Evolutionary conservation across 148 eudicot species (phyloP).

Genomic region (Spergularia marina): DNA sequence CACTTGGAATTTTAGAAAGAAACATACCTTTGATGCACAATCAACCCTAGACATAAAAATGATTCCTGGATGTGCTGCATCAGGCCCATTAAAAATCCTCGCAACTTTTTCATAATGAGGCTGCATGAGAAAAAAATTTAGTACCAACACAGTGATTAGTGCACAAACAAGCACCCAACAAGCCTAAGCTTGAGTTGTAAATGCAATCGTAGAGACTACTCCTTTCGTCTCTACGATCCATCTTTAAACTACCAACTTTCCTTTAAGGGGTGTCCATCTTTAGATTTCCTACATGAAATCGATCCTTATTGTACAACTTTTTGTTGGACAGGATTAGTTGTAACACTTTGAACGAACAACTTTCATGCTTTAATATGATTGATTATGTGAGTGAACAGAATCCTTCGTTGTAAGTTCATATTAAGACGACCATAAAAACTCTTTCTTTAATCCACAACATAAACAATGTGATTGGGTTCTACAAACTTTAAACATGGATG

Average conservation of each 20-base stretch:
- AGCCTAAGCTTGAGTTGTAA: neutral
- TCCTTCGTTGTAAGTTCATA: too few relatives aligned
- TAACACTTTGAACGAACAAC: too few relatives aligned
- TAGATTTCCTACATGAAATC: neutral
- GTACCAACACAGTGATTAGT: slow-evolving; percentile 11
- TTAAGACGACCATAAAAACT: too few relatives aligned
- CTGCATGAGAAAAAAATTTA: slow-evolving; percentile 42
- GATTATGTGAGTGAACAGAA: too few relatives aligned
- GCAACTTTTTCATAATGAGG: slow-evolving; percentile 98
- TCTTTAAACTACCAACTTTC: too few relatives aligned
- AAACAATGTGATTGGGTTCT: too few relatives aligned
- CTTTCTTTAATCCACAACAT: too few relatives aligned
- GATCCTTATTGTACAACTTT: neutral
- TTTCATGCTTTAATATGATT: too few relatives aligned
- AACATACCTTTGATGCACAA: slow-evolving; percentile 82
- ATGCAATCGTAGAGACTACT: neutral
- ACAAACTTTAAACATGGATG: too few relatives aligned
- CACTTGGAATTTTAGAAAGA: slow-evolving; percentile 11
- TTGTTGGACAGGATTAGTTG: too few relatives aligned
- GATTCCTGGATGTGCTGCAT: slow-evolving; percentile 85
- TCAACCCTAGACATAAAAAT: slow-evolving; percentile 89
- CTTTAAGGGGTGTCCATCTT: too few relatives aligned
- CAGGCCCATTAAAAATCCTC: slow-evolving; percentile 82
- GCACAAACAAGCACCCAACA: neutral
- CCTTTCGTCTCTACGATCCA: too few relatives aligned